phyloP scores from a whole-genome alignment of 169 alveolate species.

The Babesia bovis region DNA sequence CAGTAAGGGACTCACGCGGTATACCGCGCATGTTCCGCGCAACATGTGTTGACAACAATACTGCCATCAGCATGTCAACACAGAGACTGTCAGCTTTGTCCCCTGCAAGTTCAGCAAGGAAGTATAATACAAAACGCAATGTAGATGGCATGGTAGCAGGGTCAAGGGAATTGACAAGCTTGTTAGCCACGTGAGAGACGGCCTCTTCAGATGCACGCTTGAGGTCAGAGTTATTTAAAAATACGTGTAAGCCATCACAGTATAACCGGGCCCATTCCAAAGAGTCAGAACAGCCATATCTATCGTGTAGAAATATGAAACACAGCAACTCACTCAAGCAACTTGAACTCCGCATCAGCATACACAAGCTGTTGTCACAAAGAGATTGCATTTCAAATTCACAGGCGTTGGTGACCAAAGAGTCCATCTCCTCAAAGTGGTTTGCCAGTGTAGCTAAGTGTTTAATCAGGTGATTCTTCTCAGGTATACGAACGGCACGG shows the following conservation, averaged over 20 bases:
- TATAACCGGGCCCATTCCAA: slow-evolving; percentile 37
- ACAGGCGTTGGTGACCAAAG: slow-evolving; percentile 38
- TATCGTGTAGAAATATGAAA: slow-evolving; percentile 40
- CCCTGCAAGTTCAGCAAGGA: slow-evolving; percentile 43
- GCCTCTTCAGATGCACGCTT: slow-evolving; percentile 48
- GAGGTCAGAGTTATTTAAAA: slow-evolving; percentile 12
- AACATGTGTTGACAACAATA: slow-evolving; percentile 37
- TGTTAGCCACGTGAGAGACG: slow-evolving; percentile 41
- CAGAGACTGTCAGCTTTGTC: slow-evolving; percentile 46
- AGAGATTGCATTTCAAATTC: slow-evolving; percentile 32
- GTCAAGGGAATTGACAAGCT: slow-evolving; percentile 37
- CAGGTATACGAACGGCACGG: slow-evolving; percentile 52
- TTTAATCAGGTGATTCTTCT: slow-evolving; percentile 26
- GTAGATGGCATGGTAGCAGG: slow-evolving; percentile 53
- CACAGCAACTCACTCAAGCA: slow-evolving; percentile 48
- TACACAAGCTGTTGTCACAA: slow-evolving; percentile 28
- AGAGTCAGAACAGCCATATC: slow-evolving; percentile 41
- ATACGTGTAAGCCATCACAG: slow-evolving; percentile 32
- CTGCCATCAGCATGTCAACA: slow-evolving; percentile 49
- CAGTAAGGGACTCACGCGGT: slow-evolving; percentile 29
- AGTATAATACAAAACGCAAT: slow-evolving; percentile 45
- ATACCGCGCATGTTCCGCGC: slow-evolving; percentile 14
- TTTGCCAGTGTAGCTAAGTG: slow-evolving; percentile 42
- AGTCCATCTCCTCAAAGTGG: slow-evolving; percentile 56
- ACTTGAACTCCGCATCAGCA: slow-evolving; percentile 60